Conservation (phyloP, 768 basidiomycete genomes). For the Psilocybe cubensis region DNA sequence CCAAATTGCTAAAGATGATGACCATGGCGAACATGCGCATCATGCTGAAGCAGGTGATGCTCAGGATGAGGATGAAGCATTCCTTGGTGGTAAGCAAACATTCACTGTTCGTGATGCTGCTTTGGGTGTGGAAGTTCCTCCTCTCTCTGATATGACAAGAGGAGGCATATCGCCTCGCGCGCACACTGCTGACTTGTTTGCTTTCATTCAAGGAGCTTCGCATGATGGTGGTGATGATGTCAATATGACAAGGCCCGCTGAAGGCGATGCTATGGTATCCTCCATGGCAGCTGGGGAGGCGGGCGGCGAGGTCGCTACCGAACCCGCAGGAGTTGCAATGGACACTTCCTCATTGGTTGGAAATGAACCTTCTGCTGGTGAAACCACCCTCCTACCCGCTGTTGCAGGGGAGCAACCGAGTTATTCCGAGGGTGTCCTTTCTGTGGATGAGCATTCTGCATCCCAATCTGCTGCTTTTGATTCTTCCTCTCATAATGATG, state of each 20-base stretch:
- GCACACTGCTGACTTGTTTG: conserved; percentile 62
- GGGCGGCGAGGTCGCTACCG: conserved; percentile 11
- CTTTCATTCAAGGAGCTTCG: conserved; percentile 53
- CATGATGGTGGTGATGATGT: conserved; percentile 46
- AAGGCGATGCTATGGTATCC: conserved; percentile 23
- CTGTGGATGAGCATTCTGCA: neutral
- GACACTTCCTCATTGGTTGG: conserved; percentile 12
- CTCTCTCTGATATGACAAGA: conserved; percentile 32
- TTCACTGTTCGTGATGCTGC: conserved; percentile 34
- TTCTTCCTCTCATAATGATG: conserved; percentile 32
- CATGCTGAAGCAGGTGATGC: conserved; percentile 32
- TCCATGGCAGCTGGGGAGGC: conserved; percentile 16
- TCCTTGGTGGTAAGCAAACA: conserved; percentile 57
- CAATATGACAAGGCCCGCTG: conserved; percentile 33
- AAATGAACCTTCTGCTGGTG: conserved; percentile 12
- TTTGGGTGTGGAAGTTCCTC: conserved; percentile 52
- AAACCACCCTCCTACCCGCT: conserved; percentile 1
- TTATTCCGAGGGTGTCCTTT: neutral
- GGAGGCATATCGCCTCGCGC: conserved; percentile 48
- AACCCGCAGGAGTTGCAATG: conserved; percentile 7
- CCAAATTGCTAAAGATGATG: conserved; percentile 39
- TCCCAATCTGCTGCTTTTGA: conserved; percentile 25
- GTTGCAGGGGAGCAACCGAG: conserved; percentile 5
- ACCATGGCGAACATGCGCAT: conserved; percentile 33
- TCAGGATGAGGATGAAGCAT: conserved; percentile 31